Evolutionary conservation across 768 basidiomycete species (phyloP).

Genomic region (Mycena vulgaris): DNA sequence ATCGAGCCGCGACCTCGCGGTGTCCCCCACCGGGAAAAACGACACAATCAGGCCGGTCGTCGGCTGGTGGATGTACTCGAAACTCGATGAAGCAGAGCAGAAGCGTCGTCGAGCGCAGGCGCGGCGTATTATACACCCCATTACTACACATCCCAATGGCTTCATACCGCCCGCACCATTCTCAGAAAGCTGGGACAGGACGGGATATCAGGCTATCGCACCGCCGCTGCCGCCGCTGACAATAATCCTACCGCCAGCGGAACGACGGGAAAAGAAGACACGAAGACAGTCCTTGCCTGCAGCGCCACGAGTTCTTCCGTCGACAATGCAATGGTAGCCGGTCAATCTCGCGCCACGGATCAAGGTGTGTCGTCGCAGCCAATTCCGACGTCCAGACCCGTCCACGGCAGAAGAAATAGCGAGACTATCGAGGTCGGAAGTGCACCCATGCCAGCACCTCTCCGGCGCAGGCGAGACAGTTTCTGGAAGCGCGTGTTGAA

Average conservation of each 20-base stretch:
- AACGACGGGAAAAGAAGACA: neutral
- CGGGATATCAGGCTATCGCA: no score
- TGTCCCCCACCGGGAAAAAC: conserved; percentile 1
- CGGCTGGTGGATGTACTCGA: conserved; percentile 10
- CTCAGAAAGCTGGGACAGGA: no score
- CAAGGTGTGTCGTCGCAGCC: neutral
- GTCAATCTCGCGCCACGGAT: neutral
- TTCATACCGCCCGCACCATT: no score
- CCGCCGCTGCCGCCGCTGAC: neutral
- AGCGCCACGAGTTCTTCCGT: no score
- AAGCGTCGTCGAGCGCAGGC: neutral
- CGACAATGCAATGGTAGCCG: neutral
- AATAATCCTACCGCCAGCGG: neutral
- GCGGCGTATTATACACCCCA: no score
- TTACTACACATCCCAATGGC: no score
- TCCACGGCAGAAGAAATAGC: neutral
- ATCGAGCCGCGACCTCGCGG: conserved; percentile 5
- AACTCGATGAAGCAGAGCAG: neutral
- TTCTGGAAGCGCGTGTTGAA: neutral
- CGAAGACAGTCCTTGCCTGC: neutral
- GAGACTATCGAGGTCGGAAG: neutral
- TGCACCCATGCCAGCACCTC: neutral
- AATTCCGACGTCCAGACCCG: neutral
- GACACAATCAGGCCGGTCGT: conserved; percentile 9
- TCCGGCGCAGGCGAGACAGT: neutral